phyloP scores from a whole-genome alignment of 768 basidiomycete species.

The Mycena galopus region DNA sequence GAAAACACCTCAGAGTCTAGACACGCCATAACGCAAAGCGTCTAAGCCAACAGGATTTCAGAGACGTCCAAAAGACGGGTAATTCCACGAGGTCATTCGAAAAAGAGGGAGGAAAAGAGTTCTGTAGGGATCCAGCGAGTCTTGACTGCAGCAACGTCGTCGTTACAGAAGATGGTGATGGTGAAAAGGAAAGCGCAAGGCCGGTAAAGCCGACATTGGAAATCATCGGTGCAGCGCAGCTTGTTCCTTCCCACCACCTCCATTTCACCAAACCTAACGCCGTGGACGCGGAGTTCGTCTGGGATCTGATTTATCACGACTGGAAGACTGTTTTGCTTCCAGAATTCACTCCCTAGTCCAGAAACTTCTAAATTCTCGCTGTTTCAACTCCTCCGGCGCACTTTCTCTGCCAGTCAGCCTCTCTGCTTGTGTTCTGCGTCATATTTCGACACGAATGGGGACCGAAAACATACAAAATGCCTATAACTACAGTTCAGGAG shows the following conservation, averaged over 20 bases:
- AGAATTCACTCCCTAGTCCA: background rate
- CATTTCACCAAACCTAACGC: background rate
- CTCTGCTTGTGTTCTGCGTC: background rate
- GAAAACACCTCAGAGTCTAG: background rate
- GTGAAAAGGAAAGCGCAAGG: background rate
- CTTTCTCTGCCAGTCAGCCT: background rate
- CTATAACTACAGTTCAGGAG: too few relatives aligned
- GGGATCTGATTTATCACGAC: background rate
- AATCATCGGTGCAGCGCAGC: background rate
- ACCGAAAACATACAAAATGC: too few relatives aligned
- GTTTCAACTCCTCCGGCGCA: background rate
- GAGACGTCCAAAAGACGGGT: background rate
- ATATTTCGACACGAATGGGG: too few relatives aligned
- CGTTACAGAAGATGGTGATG: background rate
- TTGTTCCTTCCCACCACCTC: background rate
- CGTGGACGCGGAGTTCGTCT: background rate
- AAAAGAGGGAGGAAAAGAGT: background rate
- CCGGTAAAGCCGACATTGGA: background rate
- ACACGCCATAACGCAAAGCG: background rate
- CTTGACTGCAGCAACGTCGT: background rate
- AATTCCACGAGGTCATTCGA: background rate
- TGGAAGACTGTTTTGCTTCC: background rate
- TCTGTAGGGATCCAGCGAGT: background rate
- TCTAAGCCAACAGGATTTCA: background rate
- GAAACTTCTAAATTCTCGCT: background rate